Evolutionary conservation across 208 protist genomes (phyloP), one percentile per base, ranked within the genome.

Genomic region (Borovskyia barvae): DNA sequence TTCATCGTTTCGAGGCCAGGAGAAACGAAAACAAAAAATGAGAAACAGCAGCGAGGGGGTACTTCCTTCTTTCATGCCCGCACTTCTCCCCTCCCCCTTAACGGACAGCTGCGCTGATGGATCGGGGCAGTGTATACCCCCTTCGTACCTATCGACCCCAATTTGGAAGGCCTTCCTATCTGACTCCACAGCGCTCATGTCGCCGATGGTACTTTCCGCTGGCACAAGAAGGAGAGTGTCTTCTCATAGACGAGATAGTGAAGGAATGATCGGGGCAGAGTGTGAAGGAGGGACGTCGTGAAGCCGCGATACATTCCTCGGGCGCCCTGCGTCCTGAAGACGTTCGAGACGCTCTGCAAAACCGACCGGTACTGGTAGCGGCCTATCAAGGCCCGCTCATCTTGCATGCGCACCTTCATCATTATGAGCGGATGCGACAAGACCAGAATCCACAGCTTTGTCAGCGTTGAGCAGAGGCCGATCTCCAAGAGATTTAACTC

Each of bases 181-280:
- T n/a, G n/a, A n/a, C n/a, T n/a, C n/a, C n/a, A n/a, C n/a, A n/a
- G n/a, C n/a, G n/a, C n/a, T n/a, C n/a, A n/a, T n/a, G n/a, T n/a
- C n/a, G n/a, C n/a, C n/a, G n/a, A n/a, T n/a, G n/a, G n/a, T n/a
- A n/a, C n/a, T n/a, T n/a, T n/a, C n/a, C 45, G 41, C 4, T 28
- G 48, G n/a, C 55, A 80, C 15, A 84, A 42, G 14, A 75, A 11
- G 11, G 61, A 72, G 2, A 94, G 64, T 15, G 68, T 67, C 52
- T 87, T 90, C 42, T 96, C 90, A 43, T 94, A 96, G 35, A 87
- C 48, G 9, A 80, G 60, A 62, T 87, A 94, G 25, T 96, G 80
- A 17, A 87, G 43, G 25, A 90, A 37, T 14, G 74, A 80, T 1
- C 90, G 83, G 0, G 90, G 90, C 3, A 96, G 64, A 5, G 90